Evolutionary conservation across 139 green algal species (phyloP), one percentile per base, ranked within the genome.

Genomic region (Chlorella sorokiniana): DNA sequence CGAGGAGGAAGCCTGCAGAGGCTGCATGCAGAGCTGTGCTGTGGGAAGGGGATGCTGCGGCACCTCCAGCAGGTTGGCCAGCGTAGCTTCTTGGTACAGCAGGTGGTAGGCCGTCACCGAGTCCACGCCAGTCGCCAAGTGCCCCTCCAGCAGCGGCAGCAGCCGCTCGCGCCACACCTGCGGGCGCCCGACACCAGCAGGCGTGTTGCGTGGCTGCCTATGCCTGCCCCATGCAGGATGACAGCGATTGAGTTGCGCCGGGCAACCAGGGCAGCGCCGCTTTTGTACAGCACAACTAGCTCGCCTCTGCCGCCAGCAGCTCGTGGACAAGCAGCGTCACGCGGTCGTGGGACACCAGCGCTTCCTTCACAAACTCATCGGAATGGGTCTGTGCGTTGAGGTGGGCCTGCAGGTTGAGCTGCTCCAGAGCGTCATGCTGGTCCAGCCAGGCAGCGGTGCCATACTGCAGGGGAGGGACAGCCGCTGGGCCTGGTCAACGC

Each of bases 281-380:
- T 23, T 61, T 61, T 61, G 52, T 5, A 22, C n/a, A 59, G 48
- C 14, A 25, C 48, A 59, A 59, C 33, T 38, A 23, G 8, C 72
- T 33, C 31, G 91, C 88, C 89, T 97, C 93, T 29, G 92, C 91
- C 5, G 88, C 71, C 35, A 97, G 88, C 51, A 97, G 88, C 41
- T 97, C 89, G 44, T 92, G 84, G 4, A 96, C 82, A 38, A 97
- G 85, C 33, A 89, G 61, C 1, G 84, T 56, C 51, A 97, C 68
- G 80, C 92, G 94, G 84, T 95, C 93, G 20, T 87, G 75, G 1
- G 88, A 93, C 25, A 96, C 85, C 52, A 97, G 85, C 44, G 90
- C 75, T 79, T 96, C 92, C 65, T 95, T 89, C 0, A 98, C 90
- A 83, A 95, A 97, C 84, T 98, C 95, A 70, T 98, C 92, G 25